Conservation (phyloP, 768 basidiomycete species). For the Galerina sulciceps region DNA sequence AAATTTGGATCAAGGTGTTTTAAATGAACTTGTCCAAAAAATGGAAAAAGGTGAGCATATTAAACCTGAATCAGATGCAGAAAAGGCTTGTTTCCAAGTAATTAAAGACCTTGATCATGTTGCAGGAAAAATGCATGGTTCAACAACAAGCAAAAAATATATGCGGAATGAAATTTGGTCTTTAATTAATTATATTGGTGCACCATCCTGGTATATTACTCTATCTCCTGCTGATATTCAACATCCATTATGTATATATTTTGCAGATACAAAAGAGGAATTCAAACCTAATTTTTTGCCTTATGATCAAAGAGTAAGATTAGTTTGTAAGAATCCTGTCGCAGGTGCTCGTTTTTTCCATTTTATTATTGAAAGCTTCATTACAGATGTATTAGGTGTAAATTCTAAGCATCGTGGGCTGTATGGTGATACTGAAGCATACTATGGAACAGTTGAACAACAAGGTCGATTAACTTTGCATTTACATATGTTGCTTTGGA, state of each 20-base stretch:
- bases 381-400: conserved; percentile 25
- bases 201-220: no score
- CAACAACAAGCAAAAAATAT: no score
- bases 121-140: no score
- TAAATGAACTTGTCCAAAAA: no score
- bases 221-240: conserved; percentile 15
- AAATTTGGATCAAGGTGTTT: no score
- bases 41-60: no score
- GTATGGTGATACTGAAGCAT: conserved; percentile 26
- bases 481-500: conserved; percentile 27
- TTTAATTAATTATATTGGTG: no score
- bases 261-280: conserved; percentile 15
- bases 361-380: conserved; percentile 28
- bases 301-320: conserved; percentile 11
- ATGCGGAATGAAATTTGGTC: no score
- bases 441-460: conserved; percentile 28
- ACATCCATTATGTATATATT: conserved; percentile 30
- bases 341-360: conserved; percentile 36
- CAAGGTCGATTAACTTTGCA: conserved; percentile 36
- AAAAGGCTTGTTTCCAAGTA: no score
- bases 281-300: conserved; percentile 12
- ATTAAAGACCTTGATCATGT: no score
- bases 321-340: conserved; percentile 29
- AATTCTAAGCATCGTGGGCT: conserved; percentile 14
- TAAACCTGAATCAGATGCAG: no score